Conservation (phyloP, 495 filamentous ascomycete genomes). For the Penicillium macrosclerotiorum region DNA sequence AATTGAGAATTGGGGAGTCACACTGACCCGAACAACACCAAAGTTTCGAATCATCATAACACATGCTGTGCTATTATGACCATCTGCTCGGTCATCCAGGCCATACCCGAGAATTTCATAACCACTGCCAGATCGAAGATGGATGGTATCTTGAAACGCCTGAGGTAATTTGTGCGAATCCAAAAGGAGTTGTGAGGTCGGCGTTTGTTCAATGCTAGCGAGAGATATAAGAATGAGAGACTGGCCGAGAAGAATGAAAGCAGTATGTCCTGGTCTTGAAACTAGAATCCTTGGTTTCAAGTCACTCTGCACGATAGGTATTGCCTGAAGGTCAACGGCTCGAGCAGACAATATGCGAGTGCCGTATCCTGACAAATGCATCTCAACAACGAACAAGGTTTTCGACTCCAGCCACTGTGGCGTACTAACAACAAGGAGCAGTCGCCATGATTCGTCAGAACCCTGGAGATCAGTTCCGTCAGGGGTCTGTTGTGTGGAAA, state of each 20-base stretch:
- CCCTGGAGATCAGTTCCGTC: constrained; percentile 13
- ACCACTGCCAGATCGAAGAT: constrained; percentile 64
- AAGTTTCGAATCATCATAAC: constrained; percentile 75
- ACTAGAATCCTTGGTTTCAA: constrained; percentile 70
- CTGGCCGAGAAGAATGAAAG: constrained; percentile 76
- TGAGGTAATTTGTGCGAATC: constrained; percentile 55
- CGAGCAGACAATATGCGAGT: constrained; percentile 30
- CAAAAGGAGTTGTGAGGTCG: constrained; percentile 66
- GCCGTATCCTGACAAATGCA: constrained; percentile 26
- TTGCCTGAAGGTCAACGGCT: constrained; percentile 23
- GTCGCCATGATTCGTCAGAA: constrained; percentile 27
- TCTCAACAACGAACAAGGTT: constrained; percentile 29
- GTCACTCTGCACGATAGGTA: constrained; percentile 28
- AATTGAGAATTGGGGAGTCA: constrained; percentile 29
- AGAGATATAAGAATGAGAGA: constrained; percentile 76
- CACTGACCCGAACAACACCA: constrained; percentile 71
- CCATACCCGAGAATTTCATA: constrained; percentile 47
- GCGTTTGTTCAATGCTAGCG: constrained; percentile 53
- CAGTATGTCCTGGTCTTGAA: constrained; percentile 71
- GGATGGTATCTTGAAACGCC: constrained; percentile 79
- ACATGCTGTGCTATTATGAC: constrained; percentile 56
- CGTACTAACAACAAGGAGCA: constrained; percentile 32
- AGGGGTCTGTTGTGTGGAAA: constrained; percentile 16
- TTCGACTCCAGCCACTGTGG: constrained; percentile 17
- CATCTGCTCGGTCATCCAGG: constrained; percentile 35